Conservation (phyloP, 257 asterid species). For the Solanum rostratum region DNA sequence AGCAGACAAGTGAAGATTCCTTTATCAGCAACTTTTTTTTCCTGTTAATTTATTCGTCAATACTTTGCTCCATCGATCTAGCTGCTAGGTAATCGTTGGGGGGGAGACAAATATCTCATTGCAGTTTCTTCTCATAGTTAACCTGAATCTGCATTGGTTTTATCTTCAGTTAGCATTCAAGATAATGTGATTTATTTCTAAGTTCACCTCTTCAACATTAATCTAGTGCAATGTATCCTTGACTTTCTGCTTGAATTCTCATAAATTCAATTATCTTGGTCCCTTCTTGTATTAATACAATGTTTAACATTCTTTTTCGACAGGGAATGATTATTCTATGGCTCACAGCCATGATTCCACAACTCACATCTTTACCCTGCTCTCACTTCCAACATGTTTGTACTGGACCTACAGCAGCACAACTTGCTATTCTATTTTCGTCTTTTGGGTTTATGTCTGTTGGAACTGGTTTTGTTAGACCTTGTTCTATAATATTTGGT, state of each 20-base stretch:
- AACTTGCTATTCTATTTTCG: not conserved
- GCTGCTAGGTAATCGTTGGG: no score
- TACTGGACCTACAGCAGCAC: not conserved
- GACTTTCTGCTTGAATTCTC: not conserved
- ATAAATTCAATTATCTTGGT: not conserved
- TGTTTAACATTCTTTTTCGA: not conserved
- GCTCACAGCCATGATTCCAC: not conserved
- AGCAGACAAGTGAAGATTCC: not conserved
- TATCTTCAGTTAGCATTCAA: not conserved
- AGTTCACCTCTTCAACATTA: not conserved
- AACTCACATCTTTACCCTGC: not conserved
- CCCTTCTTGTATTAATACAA: not conserved
- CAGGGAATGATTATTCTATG: not conserved
- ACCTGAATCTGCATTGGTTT: no score
- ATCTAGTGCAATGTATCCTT: not conserved
- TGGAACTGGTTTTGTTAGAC: constrained; percentile 12
- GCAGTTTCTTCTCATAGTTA: no score
- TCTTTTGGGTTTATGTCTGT: constrained; percentile 3
- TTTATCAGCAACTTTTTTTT: not conserved
- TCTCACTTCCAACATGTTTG: not conserved
- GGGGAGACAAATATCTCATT: no score
- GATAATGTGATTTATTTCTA: not conserved
- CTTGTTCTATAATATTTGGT: not conserved
- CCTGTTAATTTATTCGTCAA: not conserved
- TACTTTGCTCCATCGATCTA: not conserved